phyloP scores from a whole-genome alignment of 1,284 basidiomycete genomes.

The Malassezia yamatoensis region DNA sequence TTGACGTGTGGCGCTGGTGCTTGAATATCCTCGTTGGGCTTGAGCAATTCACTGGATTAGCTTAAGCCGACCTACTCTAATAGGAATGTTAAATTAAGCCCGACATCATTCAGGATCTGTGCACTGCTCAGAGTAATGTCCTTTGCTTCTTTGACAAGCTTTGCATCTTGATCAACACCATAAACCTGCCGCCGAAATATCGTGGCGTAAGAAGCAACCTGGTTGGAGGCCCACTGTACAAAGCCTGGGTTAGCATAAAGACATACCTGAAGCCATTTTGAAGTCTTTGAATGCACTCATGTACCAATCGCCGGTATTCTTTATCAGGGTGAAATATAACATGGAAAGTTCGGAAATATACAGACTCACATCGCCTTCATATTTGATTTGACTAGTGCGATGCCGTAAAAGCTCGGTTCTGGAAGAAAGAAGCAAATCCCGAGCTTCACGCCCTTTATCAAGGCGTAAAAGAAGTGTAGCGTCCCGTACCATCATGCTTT shows the following conservation, averaged over 20 bases:
- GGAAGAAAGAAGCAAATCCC: constrained; percentile 71
- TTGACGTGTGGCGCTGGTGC: neutral
- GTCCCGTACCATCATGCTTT: constrained; percentile 63
- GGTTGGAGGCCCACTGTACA: constrained; percentile 82
- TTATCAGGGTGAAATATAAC: constrained; percentile 76
- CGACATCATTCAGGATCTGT: constrained; percentile 34
- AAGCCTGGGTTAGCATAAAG: constrained; percentile 51
- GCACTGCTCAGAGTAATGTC: constrained; percentile 26
- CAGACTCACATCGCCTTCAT: constrained; percentile 75
- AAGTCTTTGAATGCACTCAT: constrained; percentile 89
- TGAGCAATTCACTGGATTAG: constrained; percentile 8
- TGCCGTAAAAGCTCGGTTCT: constrained; percentile 65
- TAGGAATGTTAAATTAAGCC: constrained; percentile 26
- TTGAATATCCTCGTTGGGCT: neutral
- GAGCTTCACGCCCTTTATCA: constrained; percentile 66
- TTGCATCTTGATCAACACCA: constrained; percentile 46
- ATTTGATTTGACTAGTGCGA: constrained; percentile 71
- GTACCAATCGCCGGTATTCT: constrained; percentile 96
- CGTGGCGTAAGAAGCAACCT: constrained; percentile 71
- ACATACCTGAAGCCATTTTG: constrained; percentile 63
- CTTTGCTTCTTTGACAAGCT: constrained; percentile 23
- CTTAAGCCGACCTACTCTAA: constrained; percentile 12
- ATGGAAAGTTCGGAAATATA: constrained; percentile 68
- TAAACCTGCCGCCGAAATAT: constrained; percentile 87
- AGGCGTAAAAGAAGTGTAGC: constrained; percentile 66